phyloP scores from a whole-genome alignment of 2,329 filamentous ascomycete genomes.

The Knoxdaviesia capensis region DNA sequence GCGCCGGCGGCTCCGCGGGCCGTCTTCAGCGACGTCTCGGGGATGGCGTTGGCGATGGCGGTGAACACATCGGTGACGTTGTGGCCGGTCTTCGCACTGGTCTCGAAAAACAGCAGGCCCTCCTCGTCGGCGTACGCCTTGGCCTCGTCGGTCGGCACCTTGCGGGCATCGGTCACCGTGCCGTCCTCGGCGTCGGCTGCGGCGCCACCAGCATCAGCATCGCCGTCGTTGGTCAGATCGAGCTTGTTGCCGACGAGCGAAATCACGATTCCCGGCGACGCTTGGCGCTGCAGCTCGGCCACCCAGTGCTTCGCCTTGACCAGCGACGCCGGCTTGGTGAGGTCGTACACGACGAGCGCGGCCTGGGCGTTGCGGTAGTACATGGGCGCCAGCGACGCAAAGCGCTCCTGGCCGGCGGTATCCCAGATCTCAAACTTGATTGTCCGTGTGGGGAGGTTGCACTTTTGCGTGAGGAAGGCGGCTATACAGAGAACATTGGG shows the following conservation, averaged over 20 bases:
- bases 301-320: slow-evolving; percentile 99
- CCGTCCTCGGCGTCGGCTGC: slow-evolving; percentile 39
- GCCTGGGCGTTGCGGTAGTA: slow-evolving; percentile 99
- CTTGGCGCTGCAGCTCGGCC: slow-evolving; percentile 88
- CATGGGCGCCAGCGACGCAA: slow-evolving; percentile 92
- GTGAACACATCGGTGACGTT: slow-evolving; percentile 96
- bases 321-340: slow-evolving; percentile 88
- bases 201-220: slow-evolving; percentile 21
- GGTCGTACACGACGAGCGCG: slow-evolving; percentile 93
- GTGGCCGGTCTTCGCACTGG: slow-evolving; percentile 85
- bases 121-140: slow-evolving; percentile 91
- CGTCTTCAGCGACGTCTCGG: slow-evolving; percentile 88
- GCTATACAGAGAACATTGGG: slow-evolving; percentile 29
- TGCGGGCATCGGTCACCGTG: slow-evolving; percentile 50
- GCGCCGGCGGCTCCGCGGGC: slow-evolving; percentile 53
- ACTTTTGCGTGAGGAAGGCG: slow-evolving; percentile 97
- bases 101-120: slow-evolving; percentile 88
- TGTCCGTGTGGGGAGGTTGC: slow-evolving; percentile 78
- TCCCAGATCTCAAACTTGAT: slow-evolving; percentile 97
- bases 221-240: slow-evolving; percentile 59
- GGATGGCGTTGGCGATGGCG: slow-evolving; percentile 93
- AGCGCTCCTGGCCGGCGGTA: slow-evolving; percentile 92
- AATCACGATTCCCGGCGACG: slow-evolving; percentile 89
- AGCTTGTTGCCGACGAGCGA: slow-evolving; percentile 94
- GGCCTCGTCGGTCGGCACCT: slow-evolving; percentile 79